Evolutionary conservation across 192 early-diverging fungal species (phyloP), one percentile per base, ranked within the genome.

Genomic region (Allomyces macrogynus): DNA sequence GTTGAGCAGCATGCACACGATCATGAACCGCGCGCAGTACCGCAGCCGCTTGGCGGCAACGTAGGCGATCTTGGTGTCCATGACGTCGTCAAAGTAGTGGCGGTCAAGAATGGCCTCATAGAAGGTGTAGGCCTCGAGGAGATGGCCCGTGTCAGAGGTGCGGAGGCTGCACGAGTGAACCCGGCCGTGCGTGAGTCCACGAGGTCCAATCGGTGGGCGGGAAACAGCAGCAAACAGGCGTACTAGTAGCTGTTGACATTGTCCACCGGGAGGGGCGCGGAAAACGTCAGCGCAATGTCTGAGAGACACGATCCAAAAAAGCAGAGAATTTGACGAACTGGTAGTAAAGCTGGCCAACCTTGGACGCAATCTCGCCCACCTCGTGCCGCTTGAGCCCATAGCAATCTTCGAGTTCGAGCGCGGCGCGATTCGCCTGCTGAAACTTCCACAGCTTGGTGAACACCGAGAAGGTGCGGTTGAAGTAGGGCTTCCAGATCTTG

Each of bases 401-500:
- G 66, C 87, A 84, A 64, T 86, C 86, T 40, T 86, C 82, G 73
- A 88, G 86, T 71, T 97, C 95, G 43, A 99, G 72, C 1, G 92
- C 75, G 16, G 86, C 67, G 61, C 93, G 82, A 72, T 99, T 84
- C 67, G 81, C 75, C 72, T 89, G 91, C 69, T 99, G 95, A 68
- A 91, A 95, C 74, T 89, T 87, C 95, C 95, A 99, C 8, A 99
- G 77, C 80, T 87, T 89, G 10, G 93, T 93, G 72, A 93, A 99
- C 4, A 97, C 89, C 74, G 96, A 94, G 69, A 99, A 99, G 10
- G 95, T 97, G 64, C 91, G 81, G 77, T 95, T 89, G 68, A 99
- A 99, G 74, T 97, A 91, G 23, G 86, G 82, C 72, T 84, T 80
- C 88, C 88, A 90, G 74, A 40, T 40, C 32, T 40, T 57, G 49